These are phyloP conservation scores for Mycena vulgaris DNA, from an alignment of 768 basidiomycete genomes.

Conservation along the genomic window DNA sequence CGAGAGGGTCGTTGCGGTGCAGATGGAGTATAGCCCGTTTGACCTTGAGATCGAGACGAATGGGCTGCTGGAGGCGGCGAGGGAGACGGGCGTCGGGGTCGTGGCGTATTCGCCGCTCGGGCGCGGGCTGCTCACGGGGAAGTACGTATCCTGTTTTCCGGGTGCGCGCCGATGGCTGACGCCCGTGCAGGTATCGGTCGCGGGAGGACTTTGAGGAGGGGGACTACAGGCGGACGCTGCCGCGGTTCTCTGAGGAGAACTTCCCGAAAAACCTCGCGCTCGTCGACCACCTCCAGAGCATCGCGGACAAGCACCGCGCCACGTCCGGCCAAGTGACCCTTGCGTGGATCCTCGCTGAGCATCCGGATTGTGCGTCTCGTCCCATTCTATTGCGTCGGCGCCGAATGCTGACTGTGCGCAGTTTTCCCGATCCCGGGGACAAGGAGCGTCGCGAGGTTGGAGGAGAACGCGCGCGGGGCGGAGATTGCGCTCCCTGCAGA, in stretches of 20 bases:
- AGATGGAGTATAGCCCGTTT: constrained; percentile 52
- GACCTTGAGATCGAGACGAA: constrained; percentile 45
- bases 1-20: constrained; percentile 46
- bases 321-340: constrained; percentile 50
- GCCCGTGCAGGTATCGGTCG: constrained; percentile 45
- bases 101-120: constrained; percentile 54
- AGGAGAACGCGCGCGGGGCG: constrained; percentile 51
- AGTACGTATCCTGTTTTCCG: constrained; percentile 38
- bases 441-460: constrained; percentile 47
- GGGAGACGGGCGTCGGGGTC: constrained; percentile 49
- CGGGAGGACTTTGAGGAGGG: constrained; percentile 54
- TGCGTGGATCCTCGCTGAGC: constrained; percentile 44
- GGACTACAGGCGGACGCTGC: constrained; percentile 51
- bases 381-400: background rate
- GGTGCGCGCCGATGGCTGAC: constrained; percentile 40
- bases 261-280: constrained; percentile 61
- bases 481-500: constrained; percentile 41
- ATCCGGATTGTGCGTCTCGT: constrained; percentile 30
- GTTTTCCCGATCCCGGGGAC: constrained; percentile 51
- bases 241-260: constrained; percentile 55
- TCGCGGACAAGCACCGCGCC: constrained; percentile 49
- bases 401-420: constrained; percentile 2
- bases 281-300: constrained; percentile 48
- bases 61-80: constrained; percentile 45
- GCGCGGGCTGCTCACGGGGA: constrained; percentile 54